These are phyloP conservation scores for Edaphochlamys debaryana DNA, from an alignment of 139 green algal species.

Conservation along the genomic window DNA sequence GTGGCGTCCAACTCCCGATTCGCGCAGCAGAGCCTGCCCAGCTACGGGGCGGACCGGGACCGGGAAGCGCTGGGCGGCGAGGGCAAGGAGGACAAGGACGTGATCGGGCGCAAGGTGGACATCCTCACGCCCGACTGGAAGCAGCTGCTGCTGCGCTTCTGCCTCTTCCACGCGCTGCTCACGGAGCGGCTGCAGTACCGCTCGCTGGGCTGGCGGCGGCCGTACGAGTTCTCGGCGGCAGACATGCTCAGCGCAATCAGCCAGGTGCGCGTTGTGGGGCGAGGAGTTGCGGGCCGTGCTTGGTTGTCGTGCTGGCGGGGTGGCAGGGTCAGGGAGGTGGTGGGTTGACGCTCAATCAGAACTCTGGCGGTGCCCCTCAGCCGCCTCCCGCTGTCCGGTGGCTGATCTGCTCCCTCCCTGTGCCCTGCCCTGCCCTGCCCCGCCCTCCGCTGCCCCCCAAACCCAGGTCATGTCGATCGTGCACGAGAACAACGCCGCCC, in stretches of 20 bases:
- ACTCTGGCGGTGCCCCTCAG: no score
- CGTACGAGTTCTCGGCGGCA: slow-evolving; percentile 81
- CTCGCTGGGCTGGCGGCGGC: slow-evolving; percentile 81
- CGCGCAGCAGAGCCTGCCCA: slow-evolving; percentile 25
- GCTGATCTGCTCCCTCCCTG: no score
- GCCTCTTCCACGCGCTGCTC: slow-evolving; percentile 56
- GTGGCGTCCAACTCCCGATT: slow-evolving; percentile 36
- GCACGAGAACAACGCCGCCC: neutral
- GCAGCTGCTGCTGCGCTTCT: slow-evolving; percentile 52
- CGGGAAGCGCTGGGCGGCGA: neutral
- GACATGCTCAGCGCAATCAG: slow-evolving; percentile 79
- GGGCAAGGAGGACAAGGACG: neutral
- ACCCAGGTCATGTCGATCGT: slow-evolving; percentile 26
- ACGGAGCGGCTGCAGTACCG: slow-evolving; percentile 77
- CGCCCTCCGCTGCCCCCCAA: no score
- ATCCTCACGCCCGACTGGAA: slow-evolving; percentile 37
- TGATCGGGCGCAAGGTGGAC: slow-evolving; percentile 38
- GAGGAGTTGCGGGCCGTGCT: neutral
- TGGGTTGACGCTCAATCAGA: no score
- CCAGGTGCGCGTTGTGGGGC: slow-evolving; percentile 23
- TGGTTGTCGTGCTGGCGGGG: neutral
- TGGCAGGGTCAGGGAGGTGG: no score
- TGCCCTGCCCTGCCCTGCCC: no score
- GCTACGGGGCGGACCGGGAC: slow-evolving; percentile 8
- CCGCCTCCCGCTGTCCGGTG: no score